phyloP scores from a whole-genome alignment of 106 monocot species.

The Acorus calamus region DNA sequence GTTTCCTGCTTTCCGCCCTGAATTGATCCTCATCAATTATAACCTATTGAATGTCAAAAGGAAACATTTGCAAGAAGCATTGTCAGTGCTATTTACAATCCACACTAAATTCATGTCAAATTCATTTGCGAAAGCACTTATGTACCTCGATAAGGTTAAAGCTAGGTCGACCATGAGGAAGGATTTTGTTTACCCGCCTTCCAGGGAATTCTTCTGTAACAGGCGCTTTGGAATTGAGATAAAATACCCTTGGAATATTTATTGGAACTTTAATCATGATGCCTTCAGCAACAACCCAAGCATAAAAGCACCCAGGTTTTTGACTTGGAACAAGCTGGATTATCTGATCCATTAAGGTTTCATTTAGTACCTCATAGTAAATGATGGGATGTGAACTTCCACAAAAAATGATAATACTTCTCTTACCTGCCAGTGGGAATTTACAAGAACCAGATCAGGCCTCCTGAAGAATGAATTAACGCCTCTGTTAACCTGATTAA shows the following conservation, averaged over 20 bases:
- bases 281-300: slow-evolving; percentile 87
- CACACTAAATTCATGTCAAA: too few species aligned
- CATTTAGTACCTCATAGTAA: not conserved
- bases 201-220: slow-evolving; percentile 90
- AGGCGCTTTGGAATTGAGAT: slow-evolving; percentile 83
- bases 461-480: slow-evolving; percentile 62
- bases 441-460: slow-evolving; percentile 53
- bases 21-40: slow-evolving; percentile 71
- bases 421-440: slow-evolving; percentile 79
- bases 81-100: too few species aligned
- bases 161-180: slow-evolving; percentile 76
- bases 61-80: not conserved
- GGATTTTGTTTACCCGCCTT: slow-evolving; percentile 74
- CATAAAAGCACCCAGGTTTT: slow-evolving; percentile 60
- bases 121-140: not conserved
- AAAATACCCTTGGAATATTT: slow-evolving; percentile 71
- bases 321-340: slow-evolving; percentile 67
- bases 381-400: not conserved
- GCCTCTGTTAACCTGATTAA: slow-evolving; percentile 19
- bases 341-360: slow-evolving; percentile 37
- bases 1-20: slow-evolving; percentile 74
- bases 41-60: slow-evolving; percentile 35
- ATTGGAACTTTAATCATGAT: slow-evolving; percentile 68
- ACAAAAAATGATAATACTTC: not conserved
- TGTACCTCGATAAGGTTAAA: slow-evolving; percentile 89